Evolutionary conservation across 257 asterid genomes (phyloP).

Genomic region (Fraxinus cuspidata): DNA sequence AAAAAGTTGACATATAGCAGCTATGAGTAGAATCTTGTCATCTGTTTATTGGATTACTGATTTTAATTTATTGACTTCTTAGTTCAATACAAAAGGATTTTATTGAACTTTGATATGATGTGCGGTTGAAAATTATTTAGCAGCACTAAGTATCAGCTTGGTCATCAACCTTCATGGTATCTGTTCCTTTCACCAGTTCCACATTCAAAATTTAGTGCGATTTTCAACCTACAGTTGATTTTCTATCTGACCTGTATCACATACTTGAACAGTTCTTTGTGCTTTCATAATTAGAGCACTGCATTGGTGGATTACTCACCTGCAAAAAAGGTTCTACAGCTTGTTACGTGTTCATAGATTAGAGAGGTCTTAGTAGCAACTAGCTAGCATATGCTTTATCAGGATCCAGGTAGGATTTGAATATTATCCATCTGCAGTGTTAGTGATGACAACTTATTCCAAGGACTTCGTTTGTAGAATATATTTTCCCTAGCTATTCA

Average conservation of each 20-base stretch:
- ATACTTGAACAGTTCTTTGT: constrained; percentile 27
- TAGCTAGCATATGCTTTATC: neutral
- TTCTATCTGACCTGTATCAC: constrained; percentile 29
- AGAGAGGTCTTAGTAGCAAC: neutral
- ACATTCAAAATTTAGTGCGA: neutral
- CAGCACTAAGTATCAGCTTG: neutral
- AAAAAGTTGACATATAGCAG: neutral
- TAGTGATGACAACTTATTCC: neutral
- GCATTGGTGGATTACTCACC: constrained; percentile 36
- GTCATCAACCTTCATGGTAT: neutral
- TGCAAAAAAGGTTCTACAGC: constrained; percentile 20
- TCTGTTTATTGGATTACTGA: neutral
- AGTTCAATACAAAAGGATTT: constrained; percentile 20
- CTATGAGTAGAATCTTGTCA: neutral
- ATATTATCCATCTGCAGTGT: neutral
- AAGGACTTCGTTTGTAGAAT: neutral
- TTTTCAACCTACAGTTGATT: neutral
- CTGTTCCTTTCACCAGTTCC: neutral
- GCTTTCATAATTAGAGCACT: constrained; percentile 32
- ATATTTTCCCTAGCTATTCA: neutral
- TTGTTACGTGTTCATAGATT: neutral
- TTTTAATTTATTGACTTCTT: constrained; percentile 26
- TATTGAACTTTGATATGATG: neutral
- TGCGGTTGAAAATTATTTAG: neutral
- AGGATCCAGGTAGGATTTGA: neutral